A percentile compares a stretch with the other conserved stretches of the same genome.
Evolutionary conservation across 2,329 filamentous ascomycete species (phyloP).

Genomic region (Pestalotiopsis fici): DNA sequence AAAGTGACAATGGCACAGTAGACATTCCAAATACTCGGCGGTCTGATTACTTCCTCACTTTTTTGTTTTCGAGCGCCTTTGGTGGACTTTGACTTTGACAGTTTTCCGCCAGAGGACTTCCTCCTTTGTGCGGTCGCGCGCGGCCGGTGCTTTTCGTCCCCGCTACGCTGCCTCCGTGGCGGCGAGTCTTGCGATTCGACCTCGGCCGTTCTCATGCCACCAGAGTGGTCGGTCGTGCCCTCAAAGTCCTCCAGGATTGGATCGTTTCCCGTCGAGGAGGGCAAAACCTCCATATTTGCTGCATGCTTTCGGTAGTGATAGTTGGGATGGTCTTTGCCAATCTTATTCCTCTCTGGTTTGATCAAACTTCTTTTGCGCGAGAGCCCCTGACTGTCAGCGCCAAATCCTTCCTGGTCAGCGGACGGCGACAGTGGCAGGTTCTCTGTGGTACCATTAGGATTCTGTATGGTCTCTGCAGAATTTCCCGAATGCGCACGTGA

Average conservation of each 20-base stretch:
- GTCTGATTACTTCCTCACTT: constrained; percentile 66
- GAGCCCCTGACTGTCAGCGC: constrained; percentile 31
- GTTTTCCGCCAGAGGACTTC: constrained; percentile 56
- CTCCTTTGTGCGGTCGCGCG: constrained; percentile 39
- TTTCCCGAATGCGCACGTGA: constrained; percentile 58
- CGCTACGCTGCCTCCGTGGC: constrained; percentile 35
- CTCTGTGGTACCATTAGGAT: constrained; percentile 58
- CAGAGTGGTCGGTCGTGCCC: constrained; percentile 58
- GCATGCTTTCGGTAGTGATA: constrained; percentile 96
- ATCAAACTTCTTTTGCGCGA: constrained; percentile 85
- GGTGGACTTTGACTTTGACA: constrained; percentile 53
- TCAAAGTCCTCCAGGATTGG: constrained; percentile 80
- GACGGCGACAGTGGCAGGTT: constrained; percentile 54
- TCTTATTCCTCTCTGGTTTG: constrained; percentile 82
- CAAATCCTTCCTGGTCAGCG: constrained; percentile 31
- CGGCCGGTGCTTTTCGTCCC: constrained; percentile 38
- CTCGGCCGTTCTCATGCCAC: constrained; percentile 43
- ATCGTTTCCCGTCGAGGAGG: constrained; percentile 91
- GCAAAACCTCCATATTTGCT: constrained; percentile 85
- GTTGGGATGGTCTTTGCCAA: constrained; percentile 86
- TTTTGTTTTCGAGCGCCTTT: constrained; percentile 53
- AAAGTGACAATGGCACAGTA: constrained; percentile 95
- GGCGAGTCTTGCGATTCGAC: constrained; percentile 45
- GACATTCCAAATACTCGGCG: constrained; percentile 89
- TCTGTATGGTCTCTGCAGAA: constrained; percentile 58